phyloP scores from a whole-genome alignment of 192 early-diverging fungal genomes.

The Dispira parvispora region DNA sequence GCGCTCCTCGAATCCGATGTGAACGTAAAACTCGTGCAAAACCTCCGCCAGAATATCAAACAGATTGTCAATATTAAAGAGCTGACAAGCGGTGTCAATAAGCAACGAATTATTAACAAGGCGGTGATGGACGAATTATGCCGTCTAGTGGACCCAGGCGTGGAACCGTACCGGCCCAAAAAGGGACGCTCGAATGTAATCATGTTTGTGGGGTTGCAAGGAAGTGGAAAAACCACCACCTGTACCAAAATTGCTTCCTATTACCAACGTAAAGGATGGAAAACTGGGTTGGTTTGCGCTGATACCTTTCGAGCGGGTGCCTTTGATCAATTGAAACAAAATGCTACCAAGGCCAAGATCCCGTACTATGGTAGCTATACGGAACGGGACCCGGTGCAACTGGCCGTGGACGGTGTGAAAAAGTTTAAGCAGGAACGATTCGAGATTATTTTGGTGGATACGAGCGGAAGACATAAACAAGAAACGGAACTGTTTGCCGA shows the following conservation, averaged over 20 bases:
- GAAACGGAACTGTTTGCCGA: conserved; percentile 88
- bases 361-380: conserved; percentile 89
- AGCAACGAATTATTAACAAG: conserved; percentile 72
- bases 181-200: conserved; percentile 74
- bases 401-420: conserved; percentile 81
- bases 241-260: conserved; percentile 88
- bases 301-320: conserved; percentile 98
- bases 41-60: conserved; percentile 75
- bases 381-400: conserved; percentile 80
- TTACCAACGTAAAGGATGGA: conserved; percentile 90
- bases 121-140: conserved; percentile 84
- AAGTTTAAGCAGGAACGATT: conserved; percentile 87
- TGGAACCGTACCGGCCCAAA: conserved; percentile 68
- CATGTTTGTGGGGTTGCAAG: conserved; percentile 97
- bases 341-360: conserved; percentile 93
- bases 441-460: conserved; percentile 98
- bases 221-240: conserved; percentile 89
- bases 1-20: conserved; percentile 87
- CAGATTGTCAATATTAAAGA: conserved; percentile 65
- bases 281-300: conserved; percentile 78
- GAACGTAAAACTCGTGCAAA: conserved; percentile 69
- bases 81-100: conserved; percentile 65
- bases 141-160: conserved; percentile 70
- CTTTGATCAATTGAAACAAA: conserved; percentile 97
- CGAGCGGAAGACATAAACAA: conserved; percentile 90